phyloP scores from a whole-genome alignment of 164 flowering plant species.

The Warburgia ugandensis region DNA sequence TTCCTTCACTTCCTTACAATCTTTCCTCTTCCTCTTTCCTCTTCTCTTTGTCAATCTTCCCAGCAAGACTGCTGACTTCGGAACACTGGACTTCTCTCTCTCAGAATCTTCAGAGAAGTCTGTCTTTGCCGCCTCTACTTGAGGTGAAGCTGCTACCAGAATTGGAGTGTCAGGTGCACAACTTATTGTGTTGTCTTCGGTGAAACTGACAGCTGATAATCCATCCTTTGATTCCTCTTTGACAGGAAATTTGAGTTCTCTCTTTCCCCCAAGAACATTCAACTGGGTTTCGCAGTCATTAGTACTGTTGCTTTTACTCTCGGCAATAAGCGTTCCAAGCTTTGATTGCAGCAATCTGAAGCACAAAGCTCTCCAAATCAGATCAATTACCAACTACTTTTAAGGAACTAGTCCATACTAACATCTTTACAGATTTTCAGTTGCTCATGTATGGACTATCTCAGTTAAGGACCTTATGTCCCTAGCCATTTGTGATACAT shows the following conservation, averaged over 20 bases:
- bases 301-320: conserved; percentile 15
- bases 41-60: conserved; percentile 42
- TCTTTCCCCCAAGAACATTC: conserved; percentile 26
- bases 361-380: background rate
- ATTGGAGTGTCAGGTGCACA: conserved; percentile 28
- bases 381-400: background rate
- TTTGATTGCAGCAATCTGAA: conserved; percentile 68
- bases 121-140: conserved; percentile 21
- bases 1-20: conserved; percentile 35
- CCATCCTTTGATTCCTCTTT: conserved; percentile 23
- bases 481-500: no score
- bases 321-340: conserved; percentile 48
- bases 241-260: conserved; percentile 25
- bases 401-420: background rate
- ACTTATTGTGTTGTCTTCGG: conserved; percentile 34
- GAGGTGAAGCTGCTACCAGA: conserved; percentile 17
- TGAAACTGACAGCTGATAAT: conserved; percentile 38
- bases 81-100: conserved; percentile 16
- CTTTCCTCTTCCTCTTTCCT: conserved; percentile 79
- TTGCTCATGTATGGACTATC: no score
- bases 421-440: no score
- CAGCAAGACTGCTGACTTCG: conserved; percentile 13
- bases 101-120: conserved; percentile 15
- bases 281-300: conserved; percentile 40
- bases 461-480: no score